These are phyloP conservation scores for Kwoniella sp. DNA, from an alignment of 768 basidiomycete genomes.

Conservation along the genomic window DNA sequence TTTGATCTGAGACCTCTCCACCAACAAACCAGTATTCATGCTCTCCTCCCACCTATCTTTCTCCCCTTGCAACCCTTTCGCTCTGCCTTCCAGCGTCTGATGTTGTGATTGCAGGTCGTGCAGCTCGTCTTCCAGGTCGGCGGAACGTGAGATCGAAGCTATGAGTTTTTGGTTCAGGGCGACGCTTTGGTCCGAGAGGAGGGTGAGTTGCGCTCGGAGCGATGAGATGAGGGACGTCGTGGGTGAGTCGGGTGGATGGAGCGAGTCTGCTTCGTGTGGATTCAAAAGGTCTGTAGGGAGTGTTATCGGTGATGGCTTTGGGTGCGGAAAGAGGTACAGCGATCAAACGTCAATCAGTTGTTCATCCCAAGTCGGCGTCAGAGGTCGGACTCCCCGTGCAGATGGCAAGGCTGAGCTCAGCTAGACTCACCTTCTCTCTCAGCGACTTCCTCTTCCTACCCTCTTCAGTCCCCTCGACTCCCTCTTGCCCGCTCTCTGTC, in stretches of 20 bases:
- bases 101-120: constrained; percentile 61
- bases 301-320: constrained; percentile 16
- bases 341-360: no score
- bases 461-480: background rate
- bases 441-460: background rate
- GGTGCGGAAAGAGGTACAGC: background rate
- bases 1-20: constrained; percentile 88
- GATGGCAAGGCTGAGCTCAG: no score
- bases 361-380: no score
- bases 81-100: constrained; percentile 62
- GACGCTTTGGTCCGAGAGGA: constrained; percentile 85
- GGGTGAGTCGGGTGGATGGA: constrained; percentile 70
- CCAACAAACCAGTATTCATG: constrained; percentile 84
- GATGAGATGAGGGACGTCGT: constrained; percentile 70
- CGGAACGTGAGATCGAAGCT: constrained; percentile 84
- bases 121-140: constrained; percentile 86
- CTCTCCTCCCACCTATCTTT: constrained; percentile 84
- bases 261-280: constrained; percentile 42
- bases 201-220: constrained; percentile 76
- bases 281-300: constrained; percentile 22
- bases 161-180: constrained; percentile 92
- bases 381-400: no score
- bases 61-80: constrained; percentile 80
- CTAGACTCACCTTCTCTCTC: constrained; percentile 11
- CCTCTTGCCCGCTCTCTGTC: background rate